Evolutionary conservation across 1,139 yeast genomes (phyloP).

Genomic region (Geotrichum klebahnii): DNA sequence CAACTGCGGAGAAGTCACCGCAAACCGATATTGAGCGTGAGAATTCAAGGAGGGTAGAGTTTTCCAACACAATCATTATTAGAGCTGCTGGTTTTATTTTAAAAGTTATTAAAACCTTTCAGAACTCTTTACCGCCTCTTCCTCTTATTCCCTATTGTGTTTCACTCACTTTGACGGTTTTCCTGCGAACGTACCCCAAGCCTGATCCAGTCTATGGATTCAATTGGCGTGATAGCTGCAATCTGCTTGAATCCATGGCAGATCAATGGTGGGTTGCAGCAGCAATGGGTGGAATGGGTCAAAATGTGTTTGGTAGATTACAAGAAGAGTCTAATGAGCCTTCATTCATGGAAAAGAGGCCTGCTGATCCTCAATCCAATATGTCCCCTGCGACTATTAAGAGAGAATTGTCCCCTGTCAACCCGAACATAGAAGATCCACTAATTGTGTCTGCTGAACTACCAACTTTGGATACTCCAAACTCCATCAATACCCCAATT

Average conservation of each 20-base stretch:
- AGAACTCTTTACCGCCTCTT: constrained; percentile 32
- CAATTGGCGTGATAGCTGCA: constrained; percentile 35
- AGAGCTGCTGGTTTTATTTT: constrained; percentile 36
- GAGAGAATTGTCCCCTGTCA: background rate
- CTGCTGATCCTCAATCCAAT: background rate
- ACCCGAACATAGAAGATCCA: background rate
- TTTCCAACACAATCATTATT: constrained; percentile 24
- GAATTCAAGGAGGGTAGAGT: constrained; percentile 7
- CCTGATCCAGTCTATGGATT: constrained; percentile 32
- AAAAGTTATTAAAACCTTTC: constrained; percentile 29
- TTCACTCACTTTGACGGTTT: constrained; percentile 38
- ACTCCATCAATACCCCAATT: background rate
- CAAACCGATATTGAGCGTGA: background rate
- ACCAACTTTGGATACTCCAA: background rate
- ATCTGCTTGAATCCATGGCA: constrained; percentile 33
- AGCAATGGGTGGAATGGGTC: constrained; percentile 41
- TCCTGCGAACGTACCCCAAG: constrained; percentile 36
- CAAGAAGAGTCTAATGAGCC: constrained; percentile 24
- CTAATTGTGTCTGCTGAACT: background rate
- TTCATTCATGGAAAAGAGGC: background rate
- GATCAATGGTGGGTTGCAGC: constrained; percentile 41
- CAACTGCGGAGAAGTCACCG: background rate
- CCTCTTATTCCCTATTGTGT: constrained; percentile 39
- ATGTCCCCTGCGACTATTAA: background rate
- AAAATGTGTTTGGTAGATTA: constrained; percentile 34